A percentile compares a stretch with the other conserved stretches of the same genome.
phyloP scores from a whole-genome alignment of 140 eudicot species.

The Oenanthe javanica region DNA sequence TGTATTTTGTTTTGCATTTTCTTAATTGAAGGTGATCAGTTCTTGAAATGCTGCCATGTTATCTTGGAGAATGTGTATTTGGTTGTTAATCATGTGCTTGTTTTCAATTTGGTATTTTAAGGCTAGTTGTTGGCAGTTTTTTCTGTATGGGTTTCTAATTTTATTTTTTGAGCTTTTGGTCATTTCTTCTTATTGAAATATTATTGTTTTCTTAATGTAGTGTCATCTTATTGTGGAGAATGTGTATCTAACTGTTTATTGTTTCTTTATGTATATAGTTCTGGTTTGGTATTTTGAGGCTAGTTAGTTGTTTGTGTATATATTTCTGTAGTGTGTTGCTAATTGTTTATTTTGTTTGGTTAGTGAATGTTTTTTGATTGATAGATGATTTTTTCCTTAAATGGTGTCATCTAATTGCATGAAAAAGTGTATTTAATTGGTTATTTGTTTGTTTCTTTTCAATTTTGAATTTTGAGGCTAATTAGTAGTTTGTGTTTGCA shows the following conservation, averaged over 20 bases:
- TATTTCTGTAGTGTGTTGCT: not conserved
- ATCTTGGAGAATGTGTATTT: not conserved
- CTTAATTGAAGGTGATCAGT: not conserved
- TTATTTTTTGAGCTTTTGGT: no score
- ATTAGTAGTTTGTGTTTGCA: not conserved
- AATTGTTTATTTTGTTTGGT: not conserved
- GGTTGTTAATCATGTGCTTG: not conserved
- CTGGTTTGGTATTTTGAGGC: not conserved
- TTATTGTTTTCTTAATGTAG: not conserved
- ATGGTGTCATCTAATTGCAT: not conserved
- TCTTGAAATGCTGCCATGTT: not conserved
- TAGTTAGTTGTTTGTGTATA: not conserved
- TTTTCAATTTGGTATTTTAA: not conserved
- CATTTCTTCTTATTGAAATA: not conserved
- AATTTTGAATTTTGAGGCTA: not conserved
- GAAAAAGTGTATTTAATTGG: not conserved
- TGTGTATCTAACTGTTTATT: not conserved
- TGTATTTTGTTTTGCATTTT: not conserved
- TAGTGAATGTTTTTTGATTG: not conserved
- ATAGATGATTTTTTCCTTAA: not conserved
- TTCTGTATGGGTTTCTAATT: not conserved
- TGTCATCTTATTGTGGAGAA: not conserved
- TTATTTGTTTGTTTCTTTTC: not conserved
- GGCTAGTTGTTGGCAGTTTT: not conserved
- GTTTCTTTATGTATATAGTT: not conserved